Percentiles rank a stretch among this genome's conserved stretches.
Evolutionary conservation across 176 grass and related monocot genomes (phyloP).

Genomic region (maize (Zea mays)): DNA sequence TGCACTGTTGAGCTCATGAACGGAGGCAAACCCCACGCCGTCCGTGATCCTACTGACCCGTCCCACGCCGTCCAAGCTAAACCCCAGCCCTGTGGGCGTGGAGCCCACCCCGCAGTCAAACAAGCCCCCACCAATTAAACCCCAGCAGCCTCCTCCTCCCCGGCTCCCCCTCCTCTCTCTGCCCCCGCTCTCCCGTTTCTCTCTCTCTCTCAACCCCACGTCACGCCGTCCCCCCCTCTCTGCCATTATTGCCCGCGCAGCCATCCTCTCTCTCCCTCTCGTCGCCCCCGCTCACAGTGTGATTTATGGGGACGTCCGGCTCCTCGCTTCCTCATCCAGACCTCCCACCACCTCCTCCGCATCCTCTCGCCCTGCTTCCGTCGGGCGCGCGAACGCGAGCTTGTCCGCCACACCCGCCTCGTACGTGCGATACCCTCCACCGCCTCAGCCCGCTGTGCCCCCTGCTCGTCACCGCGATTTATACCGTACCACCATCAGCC

Average conservation of each 20-base stretch:
- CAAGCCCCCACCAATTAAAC: conserved; percentile 18
- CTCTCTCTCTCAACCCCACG: conserved; percentile 38
- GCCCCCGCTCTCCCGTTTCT: conserved; percentile 23
- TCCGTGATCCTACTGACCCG: neutral
- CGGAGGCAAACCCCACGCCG: neutral
- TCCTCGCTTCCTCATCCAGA: conserved; percentile 22
- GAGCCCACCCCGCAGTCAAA: conserved; percentile 1
- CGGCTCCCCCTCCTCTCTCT: conserved; percentile 19
- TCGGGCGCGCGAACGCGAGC: conserved; percentile 1
- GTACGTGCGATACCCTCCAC: neutral
- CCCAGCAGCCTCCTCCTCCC: neutral
- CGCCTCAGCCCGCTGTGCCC: neutral
- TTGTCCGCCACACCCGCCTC: neutral
- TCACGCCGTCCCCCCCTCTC: neutral
- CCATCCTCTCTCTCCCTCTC: neutral
- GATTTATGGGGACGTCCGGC: conserved; percentile 49
- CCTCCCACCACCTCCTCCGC: conserved; percentile 15
- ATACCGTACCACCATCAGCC: neutral
- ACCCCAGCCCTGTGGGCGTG: neutral
- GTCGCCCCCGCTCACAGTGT: neutral
- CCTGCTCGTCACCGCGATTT: neutral
- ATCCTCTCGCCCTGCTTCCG: conserved; percentile 6
- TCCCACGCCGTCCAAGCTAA: conserved; percentile 1
- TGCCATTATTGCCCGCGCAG: conserved; percentile 61
- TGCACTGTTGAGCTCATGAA: conserved; percentile 25